These are phyloP conservation scores for Nigrograna mackinnonii DNA, from an alignment of 2,329 filamentous ascomycete species.

Conservation along the genomic window DNA sequence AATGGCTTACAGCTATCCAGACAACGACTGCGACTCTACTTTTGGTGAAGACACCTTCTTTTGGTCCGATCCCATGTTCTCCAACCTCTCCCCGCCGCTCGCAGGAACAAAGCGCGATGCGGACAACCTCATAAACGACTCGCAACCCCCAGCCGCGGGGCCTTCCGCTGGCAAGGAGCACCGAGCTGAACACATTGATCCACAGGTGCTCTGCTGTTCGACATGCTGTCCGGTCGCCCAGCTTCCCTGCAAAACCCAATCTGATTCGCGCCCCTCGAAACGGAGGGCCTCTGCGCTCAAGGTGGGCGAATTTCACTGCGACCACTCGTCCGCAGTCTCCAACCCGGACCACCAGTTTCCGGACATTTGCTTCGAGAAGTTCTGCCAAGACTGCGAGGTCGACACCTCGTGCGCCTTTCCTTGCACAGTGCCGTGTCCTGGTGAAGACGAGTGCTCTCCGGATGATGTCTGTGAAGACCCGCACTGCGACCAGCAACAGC, in stretches of 20 bases:
- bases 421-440: constrained; percentile 28
- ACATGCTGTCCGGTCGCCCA: constrained; percentile 24
- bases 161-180: constrained; percentile 14
- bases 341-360: constrained; percentile 33
- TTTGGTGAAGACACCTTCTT: constrained; percentile 33
- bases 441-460: constrained; percentile 28
- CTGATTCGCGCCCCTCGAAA: constrained; percentile 31
- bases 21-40: constrained; percentile 33
- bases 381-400: constrained; percentile 39
- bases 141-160: constrained; percentile 16
- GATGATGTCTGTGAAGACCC: constrained; percentile 42
- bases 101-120: constrained; percentile 37
- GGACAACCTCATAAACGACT: constrained; percentile 20
- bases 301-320: constrained; percentile 33
- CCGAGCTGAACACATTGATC: constrained; percentile 29
- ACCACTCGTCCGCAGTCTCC: constrained; percentile 13
- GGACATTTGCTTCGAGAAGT: constrained; percentile 37
- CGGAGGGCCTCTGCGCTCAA: constrained; percentile 34
- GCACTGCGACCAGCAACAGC: constrained; percentile 27
- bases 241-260: constrained; percentile 14
- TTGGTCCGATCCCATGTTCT: constrained; percentile 29
- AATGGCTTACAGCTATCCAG: constrained; percentile 33
- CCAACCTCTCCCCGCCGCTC: constrained; percentile 20
- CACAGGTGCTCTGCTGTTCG: constrained; percentile 27
- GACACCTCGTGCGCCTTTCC: constrained; percentile 27